phyloP scores from a whole-genome alignment of 2,329 filamentous ascomycete genomes.

The Mycogone perniciosa region DNA sequence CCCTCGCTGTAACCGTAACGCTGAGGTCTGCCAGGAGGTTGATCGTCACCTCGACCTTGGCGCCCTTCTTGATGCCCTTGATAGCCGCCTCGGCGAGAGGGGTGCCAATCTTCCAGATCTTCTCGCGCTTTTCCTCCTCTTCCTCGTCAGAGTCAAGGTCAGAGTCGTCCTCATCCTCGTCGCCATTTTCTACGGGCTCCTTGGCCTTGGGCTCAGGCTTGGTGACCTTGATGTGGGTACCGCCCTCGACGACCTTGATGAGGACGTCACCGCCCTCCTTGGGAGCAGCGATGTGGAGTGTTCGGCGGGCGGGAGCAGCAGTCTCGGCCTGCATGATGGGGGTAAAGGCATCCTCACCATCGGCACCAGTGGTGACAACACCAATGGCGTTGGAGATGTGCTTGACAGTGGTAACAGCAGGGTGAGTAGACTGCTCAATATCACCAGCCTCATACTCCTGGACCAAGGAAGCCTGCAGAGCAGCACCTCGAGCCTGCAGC shows the following conservation, averaged over 20 bases:
- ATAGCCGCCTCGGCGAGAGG: constrained; percentile 81
- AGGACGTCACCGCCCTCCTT: constrained; percentile 82
- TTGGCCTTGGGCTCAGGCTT: constrained; percentile 77
- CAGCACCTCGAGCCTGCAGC: constrained; percentile 79
- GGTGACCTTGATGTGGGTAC: constrained; percentile 86
- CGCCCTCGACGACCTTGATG: constrained; percentile 81
- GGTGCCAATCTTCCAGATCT: constrained; percentile 83
- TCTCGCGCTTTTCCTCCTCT: constrained; percentile 80
- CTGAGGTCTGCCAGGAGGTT: constrained; percentile 76
- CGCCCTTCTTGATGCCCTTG: constrained; percentile 75
- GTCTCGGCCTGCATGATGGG: constrained; percentile 82
- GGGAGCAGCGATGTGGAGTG: constrained; percentile 68
- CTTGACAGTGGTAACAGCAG: constrained; percentile 87
- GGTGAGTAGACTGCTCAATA: constrained; percentile 92
- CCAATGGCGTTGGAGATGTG: constrained; percentile 87
- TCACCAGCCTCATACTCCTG: constrained; percentile 90
- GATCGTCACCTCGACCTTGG: constrained; percentile 89
- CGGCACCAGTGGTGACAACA: constrained; percentile 59
- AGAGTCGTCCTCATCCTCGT: constrained; percentile 59
- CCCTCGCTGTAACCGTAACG: constrained; percentile 73
- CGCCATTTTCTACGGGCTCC: constrained; percentile 58
- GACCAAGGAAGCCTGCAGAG: constrained; percentile 90
- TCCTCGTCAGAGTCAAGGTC: constrained; percentile 63
- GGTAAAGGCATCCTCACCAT: constrained; percentile 65
- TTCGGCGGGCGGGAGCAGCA: constrained; percentile 80